phyloP scores from a whole-genome alignment of 2,329 filamentous ascomycete genomes.

The Ophiosphaerella narmari region DNA sequence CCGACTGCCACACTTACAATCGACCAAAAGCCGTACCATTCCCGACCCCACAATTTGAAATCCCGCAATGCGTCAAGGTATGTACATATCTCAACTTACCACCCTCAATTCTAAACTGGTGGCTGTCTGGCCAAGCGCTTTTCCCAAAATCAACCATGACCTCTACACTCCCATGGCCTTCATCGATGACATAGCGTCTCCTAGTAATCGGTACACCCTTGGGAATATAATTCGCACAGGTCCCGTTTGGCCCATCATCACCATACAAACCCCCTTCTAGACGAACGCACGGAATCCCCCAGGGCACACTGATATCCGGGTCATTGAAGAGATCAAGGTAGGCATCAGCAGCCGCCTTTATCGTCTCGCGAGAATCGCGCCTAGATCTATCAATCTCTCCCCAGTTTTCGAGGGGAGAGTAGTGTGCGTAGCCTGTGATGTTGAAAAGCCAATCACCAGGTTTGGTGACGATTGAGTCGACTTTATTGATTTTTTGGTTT shows the following conservation, averaged over 20 bases:
- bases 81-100: slow-evolving; percentile 40
- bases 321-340: slow-evolving; percentile 26
- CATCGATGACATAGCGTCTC: slow-evolving; percentile 37
- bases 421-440: slow-evolving; percentile 20
- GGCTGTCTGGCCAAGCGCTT: slow-evolving; percentile 35
- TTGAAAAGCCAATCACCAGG: slow-evolving; percentile 37
- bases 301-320: slow-evolving; percentile 22
- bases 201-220: slow-evolving; percentile 25
- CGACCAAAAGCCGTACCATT: slow-evolving; percentile 1
- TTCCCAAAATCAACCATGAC: slow-evolving; percentile 36
- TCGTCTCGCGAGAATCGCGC: slow-evolving; percentile 15
- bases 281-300: slow-evolving; percentile 32
- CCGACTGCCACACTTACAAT: background rate
- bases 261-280: slow-evolving; percentile 34
- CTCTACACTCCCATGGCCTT: slow-evolving; percentile 38
- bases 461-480: slow-evolving; percentile 29
- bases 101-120: slow-evolving; percentile 37
- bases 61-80: slow-evolving; percentile 34
- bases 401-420: slow-evolving; percentile 21
- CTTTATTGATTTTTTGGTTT: slow-evolving; percentile 30
- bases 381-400: slow-evolving; percentile 12
- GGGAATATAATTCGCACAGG: slow-evolving; percentile 27
- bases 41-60: slow-evolving; percentile 23
- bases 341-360: slow-evolving; percentile 25
- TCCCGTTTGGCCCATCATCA: slow-evolving; percentile 25